Percentiles rank a stretch among this genome's conserved stretches.
phyloP scores from a whole-genome alignment of 352 stramenopile species.

The Blastocystis sp. region DNA sequence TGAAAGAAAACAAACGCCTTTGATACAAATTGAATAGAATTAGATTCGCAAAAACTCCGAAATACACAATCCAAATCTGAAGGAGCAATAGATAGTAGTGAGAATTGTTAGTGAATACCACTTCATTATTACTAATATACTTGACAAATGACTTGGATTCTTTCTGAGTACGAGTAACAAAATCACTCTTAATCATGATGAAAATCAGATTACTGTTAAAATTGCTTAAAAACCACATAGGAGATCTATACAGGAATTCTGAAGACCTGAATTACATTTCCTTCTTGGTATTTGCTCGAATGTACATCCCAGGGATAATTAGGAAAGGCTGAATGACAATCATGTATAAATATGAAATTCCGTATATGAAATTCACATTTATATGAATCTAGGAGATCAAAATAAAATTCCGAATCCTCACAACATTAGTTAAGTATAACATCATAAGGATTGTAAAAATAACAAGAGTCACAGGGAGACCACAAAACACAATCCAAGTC shows the following conservation, averaged over 20 bases:
- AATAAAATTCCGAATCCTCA: too few species aligned
- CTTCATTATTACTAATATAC: slow-evolving; percentile 46
- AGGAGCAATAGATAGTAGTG: slow-evolving; percentile 20
- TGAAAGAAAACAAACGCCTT: not conserved
- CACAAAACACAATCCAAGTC: slow-evolving; percentile 17
- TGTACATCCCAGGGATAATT: not conserved
- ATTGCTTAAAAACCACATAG: slow-evolving; percentile 45
- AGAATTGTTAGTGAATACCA: slow-evolving; percentile 34
- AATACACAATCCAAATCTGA: slow-evolving; percentile 16
- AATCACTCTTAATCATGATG: slow-evolving; percentile 15
- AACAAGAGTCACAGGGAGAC: not conserved
- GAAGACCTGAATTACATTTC: not conserved
- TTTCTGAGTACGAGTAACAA: slow-evolving; percentile 4
- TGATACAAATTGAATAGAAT: not conserved
- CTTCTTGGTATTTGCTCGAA: slow-evolving; percentile 34
- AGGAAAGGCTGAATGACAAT: slow-evolving; percentile 8
- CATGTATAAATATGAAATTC: not conserved
- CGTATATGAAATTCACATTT: not conserved
- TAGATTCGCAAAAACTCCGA: not conserved
- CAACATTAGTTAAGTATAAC: not conserved
- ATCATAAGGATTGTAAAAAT: slow-evolving; percentile 47
- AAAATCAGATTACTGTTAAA: slow-evolving; percentile 53
- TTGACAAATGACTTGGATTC: slow-evolving; percentile 14
- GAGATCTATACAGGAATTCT: slow-evolving; percentile 2
- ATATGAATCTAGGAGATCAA: slow-evolving; percentile 20